Base-by-base conservation (phyloP, 768 basidiomycete species). In the Podaxis rugospora region DNA sequence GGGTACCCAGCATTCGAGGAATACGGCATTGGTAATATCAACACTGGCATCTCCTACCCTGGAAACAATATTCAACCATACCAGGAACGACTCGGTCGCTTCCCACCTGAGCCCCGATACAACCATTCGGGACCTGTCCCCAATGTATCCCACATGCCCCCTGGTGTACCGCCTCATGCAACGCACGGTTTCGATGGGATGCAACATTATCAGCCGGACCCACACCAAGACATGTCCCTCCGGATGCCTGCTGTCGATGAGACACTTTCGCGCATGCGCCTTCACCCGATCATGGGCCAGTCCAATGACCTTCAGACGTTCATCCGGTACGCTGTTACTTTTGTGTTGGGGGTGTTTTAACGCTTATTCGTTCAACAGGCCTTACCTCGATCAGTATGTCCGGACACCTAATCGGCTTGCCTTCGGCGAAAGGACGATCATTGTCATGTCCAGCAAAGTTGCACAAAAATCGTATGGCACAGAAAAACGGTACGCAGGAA, bases 391-490 rank as follows among this genome's bases (percentile, higher is more conserved):
- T 63, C 89, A 91, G 66, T 98, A 94, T 70, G 84, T 95, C 54
- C 83, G 87, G 36, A 85, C 94, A 21, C 80, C 85, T 40, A 96
- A 96, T 71, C 84, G 95, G 32, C 82, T 97, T 50, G 90, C 90
- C 1, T 90, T 90, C 67, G 96, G 96, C 54, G 96, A 98, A 72
- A 86, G 94, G 51, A 93, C 94, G 3, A 85, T 98, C 62, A 90
- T 98, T 63, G 90, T 98, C 67, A 95, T 97, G 92, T 95, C 93
- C n/a, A 93, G 91, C 71, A 94, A 91, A 69, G 95, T 98, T 32
- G 96, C 93, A 2, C 96, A 98, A 79, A 96, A 98, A 71, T 94
- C 92, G 7, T 98, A 98, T 70, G 95, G 95, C 39, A 94, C 90
- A 16, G 95, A 98, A 74, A 97, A 97, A 73, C 83, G 95, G 90